Evolutionary conservation across 2,329 filamentous ascomycete genomes (phyloP), one percentile per base, ranked within the genome.

Genomic region (Scopulariopsis brevicaulis): DNA sequence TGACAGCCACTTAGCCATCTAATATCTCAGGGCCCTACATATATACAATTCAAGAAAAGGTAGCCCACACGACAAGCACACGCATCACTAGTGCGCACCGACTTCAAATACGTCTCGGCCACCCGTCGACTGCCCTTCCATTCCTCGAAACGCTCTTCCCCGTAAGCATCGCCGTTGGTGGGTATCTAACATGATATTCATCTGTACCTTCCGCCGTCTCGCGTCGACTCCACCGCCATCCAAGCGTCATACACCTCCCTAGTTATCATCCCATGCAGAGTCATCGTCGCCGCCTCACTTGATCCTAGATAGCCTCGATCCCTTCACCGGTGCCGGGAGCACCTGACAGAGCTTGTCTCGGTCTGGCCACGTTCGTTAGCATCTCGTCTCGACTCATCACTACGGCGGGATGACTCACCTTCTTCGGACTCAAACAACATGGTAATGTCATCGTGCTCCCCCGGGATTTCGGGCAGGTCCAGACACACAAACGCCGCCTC

Each of bases 391-490:
- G 4, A 22, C 46, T 20, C n/a, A 22, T 40, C 20, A 51, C 28
- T 34, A 56, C 58, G 8, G 58, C 46, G 37, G 43, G n/a, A 25
- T 55, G 43, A 78, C 86, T 76, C 72, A 91, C 88, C 87, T 66
- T 80, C 76, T 68, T 90, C 87, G 53, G 79, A 85, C 62, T 96
- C 90, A 75, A 96, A 96, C 60, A 86, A 72, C 65, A 96, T 85
- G 12, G 86, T 82, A 63, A 96, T 90, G 73, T 96, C 92, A 69
- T 96, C 92, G 71, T 96, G 90, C 73, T 96, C 92, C 55, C 89
- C 89, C 1, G 91, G 89, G 70, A 95, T 89, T 65, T 96, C 91
- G 20, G 91, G 86, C 70, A 91, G 82, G 70, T 96, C 92, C 59
- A 96, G 73, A 68, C 89, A 94, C 46, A 96, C 80, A 73, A 93